Evolutionary conservation across 495 filamentous ascomycete species (phyloP).

Genomic region (Neurospora sp.): DNA sequence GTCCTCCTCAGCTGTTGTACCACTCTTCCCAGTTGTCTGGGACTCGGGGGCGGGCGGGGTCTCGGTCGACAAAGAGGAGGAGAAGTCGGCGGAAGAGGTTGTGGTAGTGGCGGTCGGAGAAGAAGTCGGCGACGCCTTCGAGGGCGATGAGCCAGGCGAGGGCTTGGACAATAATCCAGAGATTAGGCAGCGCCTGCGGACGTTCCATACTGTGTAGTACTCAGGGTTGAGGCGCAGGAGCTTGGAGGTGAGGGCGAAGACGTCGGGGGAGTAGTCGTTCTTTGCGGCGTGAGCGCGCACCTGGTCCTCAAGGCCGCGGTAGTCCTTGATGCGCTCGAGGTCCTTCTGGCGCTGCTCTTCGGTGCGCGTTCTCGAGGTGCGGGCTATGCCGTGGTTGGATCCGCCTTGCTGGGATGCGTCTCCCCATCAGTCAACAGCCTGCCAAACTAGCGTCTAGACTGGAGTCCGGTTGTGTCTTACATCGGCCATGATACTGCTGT

Average conservation of each 20-base stretch:
- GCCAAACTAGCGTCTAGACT: background rate
- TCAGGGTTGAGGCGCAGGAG: slow-evolving; percentile 85
- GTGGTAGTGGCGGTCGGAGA: slow-evolving; percentile 40
- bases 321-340: slow-evolving; percentile 65
- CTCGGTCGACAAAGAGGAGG: slow-evolving; percentile 36
- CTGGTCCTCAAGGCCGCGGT: slow-evolving; percentile 57
- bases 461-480: slow-evolving; percentile 7
- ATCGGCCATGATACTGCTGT: slow-evolving; percentile 14
- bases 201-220: slow-evolving; percentile 98
- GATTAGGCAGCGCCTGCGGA: slow-evolving; percentile 61
- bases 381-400: slow-evolving; percentile 62
- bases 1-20: slow-evolving; percentile 40
- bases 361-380: slow-evolving; percentile 46
- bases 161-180: slow-evolving; percentile 43
- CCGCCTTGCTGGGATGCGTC: slow-evolving; percentile 15
- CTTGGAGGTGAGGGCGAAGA: slow-evolving; percentile 65
- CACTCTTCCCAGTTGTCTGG: slow-evolving; percentile 47
- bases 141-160: slow-evolving; percentile 41
- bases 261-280: slow-evolving; percentile 54
- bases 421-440: slow-evolving; percentile 20
- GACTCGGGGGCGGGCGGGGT: slow-evolving; percentile 34
- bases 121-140: slow-evolving; percentile 47
- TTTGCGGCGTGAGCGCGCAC: slow-evolving; percentile 49
- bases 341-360: slow-evolving; percentile 60
- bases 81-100: slow-evolving; percentile 40